A percentile compares a stretch with the other conserved stretches of the same genome.
These are phyloP conservation scores for Botryosphaeria dothidea DNA, from an alignment of 2,329 filamentous ascomycete species.

Conservation along the genomic window DNA sequence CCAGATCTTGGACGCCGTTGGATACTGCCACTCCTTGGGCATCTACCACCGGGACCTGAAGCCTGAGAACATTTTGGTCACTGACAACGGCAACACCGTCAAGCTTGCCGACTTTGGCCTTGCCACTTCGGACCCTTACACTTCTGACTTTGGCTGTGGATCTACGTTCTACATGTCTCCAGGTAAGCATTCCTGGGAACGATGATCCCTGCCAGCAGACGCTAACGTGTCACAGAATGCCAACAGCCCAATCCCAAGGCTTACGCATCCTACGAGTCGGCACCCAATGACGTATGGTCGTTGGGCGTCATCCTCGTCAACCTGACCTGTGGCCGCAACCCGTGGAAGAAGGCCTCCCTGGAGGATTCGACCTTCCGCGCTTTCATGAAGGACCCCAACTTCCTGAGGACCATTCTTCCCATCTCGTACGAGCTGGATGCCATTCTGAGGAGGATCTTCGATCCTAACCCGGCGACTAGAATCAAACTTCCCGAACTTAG, in stretches of 20 bases:
- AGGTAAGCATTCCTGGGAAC: conserved; percentile 62
- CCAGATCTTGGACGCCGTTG: conserved; percentile 94
- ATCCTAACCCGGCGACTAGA: conserved; percentile 77
- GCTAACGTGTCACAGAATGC: conserved; percentile 67
- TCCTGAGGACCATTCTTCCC: conserved; percentile 89
- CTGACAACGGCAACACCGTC: conserved; percentile 82
- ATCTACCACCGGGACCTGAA: conserved; percentile 98
- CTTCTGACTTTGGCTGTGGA: conserved; percentile 94
- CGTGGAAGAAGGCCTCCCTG: conserved; percentile 93
- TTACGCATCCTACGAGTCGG: conserved; percentile 80
- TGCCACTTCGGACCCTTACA: conserved; percentile 79
- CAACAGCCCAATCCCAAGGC: conserved; percentile 72
- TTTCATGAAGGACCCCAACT: conserved; percentile 80
- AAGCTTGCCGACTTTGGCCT: conserved; percentile 98
- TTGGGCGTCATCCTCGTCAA: conserved; percentile 98
- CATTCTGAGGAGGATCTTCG: conserved; percentile 85
- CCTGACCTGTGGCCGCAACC: conserved; percentile 95
- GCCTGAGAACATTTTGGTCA: conserved; percentile 95
- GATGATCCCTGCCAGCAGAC: conserved; percentile 18
- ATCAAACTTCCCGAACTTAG: conserved; percentile 81
- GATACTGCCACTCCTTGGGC: conserved; percentile 87
- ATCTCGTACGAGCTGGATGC: conserved; percentile 85
- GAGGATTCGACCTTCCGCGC: conserved; percentile 95
- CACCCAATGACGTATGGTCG: conserved; percentile 96
- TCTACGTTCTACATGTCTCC: conserved; percentile 99